A percentile compares a stretch with the other conserved stretches of the same genome.
Evolutionary conservation across 2,329 filamentous ascomycete genomes (phyloP).

Genomic region (Elsinoe ampelina): DNA sequence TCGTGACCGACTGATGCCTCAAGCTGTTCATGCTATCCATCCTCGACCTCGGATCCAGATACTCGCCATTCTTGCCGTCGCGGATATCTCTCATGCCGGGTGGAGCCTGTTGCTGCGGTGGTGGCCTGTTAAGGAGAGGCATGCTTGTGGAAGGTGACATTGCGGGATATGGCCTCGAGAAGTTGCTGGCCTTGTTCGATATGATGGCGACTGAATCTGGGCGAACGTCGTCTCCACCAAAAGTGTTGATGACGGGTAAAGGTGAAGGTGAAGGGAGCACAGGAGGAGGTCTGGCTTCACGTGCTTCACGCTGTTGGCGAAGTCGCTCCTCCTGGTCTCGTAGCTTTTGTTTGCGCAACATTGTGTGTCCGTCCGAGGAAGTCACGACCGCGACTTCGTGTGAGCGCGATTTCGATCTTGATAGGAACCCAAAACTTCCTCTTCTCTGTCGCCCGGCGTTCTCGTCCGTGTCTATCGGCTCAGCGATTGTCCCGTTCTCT

Average conservation of each 20-base stretch:
- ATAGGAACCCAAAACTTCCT: constrained; percentile 16
- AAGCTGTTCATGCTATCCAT: constrained; percentile 95
- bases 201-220: constrained; percentile 54
- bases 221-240: constrained; percentile 53
- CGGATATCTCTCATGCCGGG: background rate
- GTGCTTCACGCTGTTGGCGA: constrained; percentile 46
- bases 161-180: constrained; percentile 40
- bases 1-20: constrained; percentile 91
- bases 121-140: constrained; percentile 9
- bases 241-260: constrained; percentile 45
- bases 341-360: constrained; percentile 32
- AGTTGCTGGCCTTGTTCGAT: constrained; percentile 36
- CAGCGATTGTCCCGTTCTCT: constrained; percentile 5
- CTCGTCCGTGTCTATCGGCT: constrained; percentile 2
- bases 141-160: constrained; percentile 31
- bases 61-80: constrained; percentile 39
- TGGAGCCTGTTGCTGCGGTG: background rate
- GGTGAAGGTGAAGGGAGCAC: constrained; percentile 43
- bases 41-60: constrained; percentile 67
- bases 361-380: constrained; percentile 15
- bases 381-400: constrained; percentile 15
- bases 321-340: constrained; percentile 43
- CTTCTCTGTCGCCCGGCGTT: background rate
- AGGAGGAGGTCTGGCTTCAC: constrained; percentile 49
- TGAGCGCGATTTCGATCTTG: constrained; percentile 14